Percentiles rank a stretch among this genome's conserved stretches.
phyloP scores from a whole-genome alignment of 139 green algal species.

The Auxenochlorella pyrenoidosa region DNA sequence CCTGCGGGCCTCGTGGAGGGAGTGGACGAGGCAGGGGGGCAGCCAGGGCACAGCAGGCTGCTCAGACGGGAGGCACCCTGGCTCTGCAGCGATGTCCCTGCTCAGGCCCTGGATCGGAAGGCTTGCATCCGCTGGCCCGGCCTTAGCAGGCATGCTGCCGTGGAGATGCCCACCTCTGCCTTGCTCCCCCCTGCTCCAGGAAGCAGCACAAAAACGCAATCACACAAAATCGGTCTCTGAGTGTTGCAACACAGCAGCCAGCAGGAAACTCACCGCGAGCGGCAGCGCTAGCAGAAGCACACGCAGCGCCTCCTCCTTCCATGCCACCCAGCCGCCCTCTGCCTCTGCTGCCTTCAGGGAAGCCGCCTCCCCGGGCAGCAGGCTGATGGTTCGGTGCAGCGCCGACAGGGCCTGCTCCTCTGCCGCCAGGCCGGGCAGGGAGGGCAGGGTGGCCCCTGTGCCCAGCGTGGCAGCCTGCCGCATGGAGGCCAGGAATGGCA shows the following conservation, averaged over 20 bases:
- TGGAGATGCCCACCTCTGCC: too few species aligned
- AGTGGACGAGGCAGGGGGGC: not conserved
- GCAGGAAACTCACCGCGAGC: not conserved
- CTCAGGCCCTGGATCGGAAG: too few species aligned
- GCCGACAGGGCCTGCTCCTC: not conserved
- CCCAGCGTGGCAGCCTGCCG: not conserved
- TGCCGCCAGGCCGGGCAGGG: not conserved
- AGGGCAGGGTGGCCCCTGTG: too few species aligned
- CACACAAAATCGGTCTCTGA: too few species aligned
- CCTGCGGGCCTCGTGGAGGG: not conserved
- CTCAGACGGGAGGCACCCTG: too few species aligned
- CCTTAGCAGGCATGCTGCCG: too few species aligned
- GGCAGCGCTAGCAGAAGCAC: slow-evolving; percentile 9
- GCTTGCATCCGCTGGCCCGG: too few species aligned
- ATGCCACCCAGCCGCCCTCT: not conserved
- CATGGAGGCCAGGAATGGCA: not conserved
- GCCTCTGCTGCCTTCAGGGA: not conserved
- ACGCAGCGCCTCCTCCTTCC: not conserved
- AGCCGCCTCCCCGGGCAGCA: not conserved
- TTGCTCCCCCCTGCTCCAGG: too few species aligned
- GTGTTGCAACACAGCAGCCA: too few species aligned
- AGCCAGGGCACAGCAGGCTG: not conserved
- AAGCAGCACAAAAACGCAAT: too few species aligned
- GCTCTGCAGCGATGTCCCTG: not conserved
- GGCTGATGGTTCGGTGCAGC: not conserved